Percentiles rank a stretch among this genome's conserved stretches.
Evolutionary conservation across 2,329 filamentous ascomycete genomes (phyloP).

Genomic region (Malbranchea zuffiana): DNA sequence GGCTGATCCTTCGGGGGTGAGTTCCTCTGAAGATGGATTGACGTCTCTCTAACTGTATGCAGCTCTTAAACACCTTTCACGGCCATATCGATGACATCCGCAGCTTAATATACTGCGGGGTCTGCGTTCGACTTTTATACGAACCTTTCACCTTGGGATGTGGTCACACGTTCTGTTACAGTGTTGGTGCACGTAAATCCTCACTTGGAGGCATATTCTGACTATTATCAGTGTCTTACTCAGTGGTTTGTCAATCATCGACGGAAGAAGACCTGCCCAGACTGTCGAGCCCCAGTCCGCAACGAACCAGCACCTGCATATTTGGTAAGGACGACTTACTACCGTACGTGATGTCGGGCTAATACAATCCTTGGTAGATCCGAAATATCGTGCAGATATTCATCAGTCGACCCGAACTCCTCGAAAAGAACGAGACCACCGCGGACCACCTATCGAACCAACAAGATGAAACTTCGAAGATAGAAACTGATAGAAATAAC

Average conservation of each 20-base stretch:
- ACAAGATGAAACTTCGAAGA: conserved; percentile 47
- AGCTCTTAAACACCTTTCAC: conserved; percentile 36
- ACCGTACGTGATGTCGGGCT: not conserved
- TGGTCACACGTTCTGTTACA: conserved; percentile 63
- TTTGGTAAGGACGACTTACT: conserved; percentile 35
- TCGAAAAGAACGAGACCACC: conserved; percentile 52
- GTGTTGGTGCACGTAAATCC: conserved; percentile 33
- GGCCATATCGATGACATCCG: conserved; percentile 52
- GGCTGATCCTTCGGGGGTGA: not conserved
- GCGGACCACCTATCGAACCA: conserved; percentile 50
- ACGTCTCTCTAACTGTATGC: conserved; percentile 11
- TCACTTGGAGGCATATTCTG: not conserved
- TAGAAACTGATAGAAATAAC: conserved; percentile 51
- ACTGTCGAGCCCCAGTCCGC: conserved; percentile 51
- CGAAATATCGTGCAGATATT: conserved; percentile 56
- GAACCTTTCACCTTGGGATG: conserved; percentile 59
- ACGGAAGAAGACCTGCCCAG: conserved; percentile 55
- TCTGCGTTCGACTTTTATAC: conserved; percentile 57
- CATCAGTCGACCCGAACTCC: conserved; percentile 47
- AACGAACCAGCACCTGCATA: conserved; percentile 54
- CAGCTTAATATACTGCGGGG: conserved; percentile 52
- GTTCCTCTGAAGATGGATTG: not conserved
- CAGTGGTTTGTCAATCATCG: conserved; percentile 46
- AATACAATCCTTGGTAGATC: conserved; percentile 34
- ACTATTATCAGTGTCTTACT: conserved; percentile 41